Base-by-base conservation (phyloP, 2,329 filamentous ascomycete genomes). In the Capronia americana region DNA sequence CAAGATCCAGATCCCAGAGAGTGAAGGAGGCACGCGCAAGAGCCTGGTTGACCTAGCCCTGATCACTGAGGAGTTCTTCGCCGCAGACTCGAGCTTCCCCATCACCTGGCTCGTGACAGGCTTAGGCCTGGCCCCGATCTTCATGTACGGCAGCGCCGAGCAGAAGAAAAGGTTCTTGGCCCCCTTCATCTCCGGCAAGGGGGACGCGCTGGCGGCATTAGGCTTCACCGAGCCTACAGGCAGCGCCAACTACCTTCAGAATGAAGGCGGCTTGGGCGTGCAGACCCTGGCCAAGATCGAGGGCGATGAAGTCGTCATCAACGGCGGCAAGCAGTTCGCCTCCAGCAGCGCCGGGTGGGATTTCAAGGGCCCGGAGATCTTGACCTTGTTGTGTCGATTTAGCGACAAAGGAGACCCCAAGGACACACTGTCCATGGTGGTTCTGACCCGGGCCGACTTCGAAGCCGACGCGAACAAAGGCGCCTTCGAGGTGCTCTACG, bases 261-360 rank as follows among this genome's bases (percentile, higher is more conserved):
- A 79, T 56, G 59, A 62, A 28, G 84, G 83, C 1, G 82, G 77
- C 0, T 74, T 74, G 4, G 84, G 85, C 0, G 72, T 86, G 48
- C 75, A 79, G 55, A 86, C 83, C 2, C 84, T 81, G 1, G 84
- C 84, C 0, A 75, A 75, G 24, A 73, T 72, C 11, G 81, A 84
- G 17, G 83, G 81, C 0, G 78, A 84, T 50, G 78, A 82, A 46
- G 86, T 82, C 81, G 71, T 86, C 4, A 69, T 86, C 28, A 82
- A 82, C 70, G 84, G 84, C 3, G 84, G 86, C 69, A 63, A 82
- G 80, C 75, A 84, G 44, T 86, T 84, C 84, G 82, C 84, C 7
- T 85, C 83, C 1, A 86, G 85, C 70, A 79, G 77, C 58, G 80
- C 77, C 0, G 84, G 84, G 14, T 86, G 83, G 83, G 84, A 86